These are phyloP conservation scores for Globisporangium orthogonon DNA, from an alignment of 352 stramenopile genomes.

Conservation along the genomic window DNA sequence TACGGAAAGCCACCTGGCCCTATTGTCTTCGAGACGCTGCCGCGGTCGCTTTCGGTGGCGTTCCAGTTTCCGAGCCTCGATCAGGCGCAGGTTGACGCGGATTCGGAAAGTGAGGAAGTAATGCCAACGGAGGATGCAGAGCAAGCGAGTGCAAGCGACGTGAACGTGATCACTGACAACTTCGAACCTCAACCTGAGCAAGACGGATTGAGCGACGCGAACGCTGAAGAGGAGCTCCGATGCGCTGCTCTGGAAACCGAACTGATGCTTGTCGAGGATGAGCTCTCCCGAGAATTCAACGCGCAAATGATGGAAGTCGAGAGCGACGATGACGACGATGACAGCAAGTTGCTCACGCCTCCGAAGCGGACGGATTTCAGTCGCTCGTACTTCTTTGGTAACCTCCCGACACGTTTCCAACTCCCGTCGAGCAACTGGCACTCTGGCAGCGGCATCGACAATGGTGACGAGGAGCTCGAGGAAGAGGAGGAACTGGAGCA, in stretches of 20 bases:
- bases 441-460: constrained; percentile 54
- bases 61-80: constrained; percentile 27
- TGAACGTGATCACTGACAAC: not conserved
- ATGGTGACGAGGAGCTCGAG: constrained; percentile 68
- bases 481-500: constrained; percentile 56
- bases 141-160: constrained; percentile 8
- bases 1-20: constrained; percentile 42
- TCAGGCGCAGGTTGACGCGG: constrained; percentile 3
- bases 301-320: constrained; percentile 15
- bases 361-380: constrained; percentile 66
- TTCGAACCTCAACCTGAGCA: not conserved
- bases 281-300: constrained; percentile 23
- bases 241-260: constrained; percentile 17
- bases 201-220: not conserved
- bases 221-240: constrained; percentile 6
- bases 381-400: constrained; percentile 65
- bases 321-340: constrained; percentile 55
- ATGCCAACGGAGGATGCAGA: constrained; percentile 10
- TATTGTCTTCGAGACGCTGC: constrained; percentile 36
- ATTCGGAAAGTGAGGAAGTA: constrained; percentile 9
- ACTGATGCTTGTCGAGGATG: constrained; percentile 29
- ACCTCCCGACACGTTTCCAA: constrained; percentile 37
- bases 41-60: constrained; percentile 17
- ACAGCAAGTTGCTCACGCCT: constrained; percentile 19
- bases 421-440: constrained; percentile 40